phyloP scores from a whole-genome alignment of 2,329 filamentous ascomycete genomes.

The Colletotrichum kahawae region DNA sequence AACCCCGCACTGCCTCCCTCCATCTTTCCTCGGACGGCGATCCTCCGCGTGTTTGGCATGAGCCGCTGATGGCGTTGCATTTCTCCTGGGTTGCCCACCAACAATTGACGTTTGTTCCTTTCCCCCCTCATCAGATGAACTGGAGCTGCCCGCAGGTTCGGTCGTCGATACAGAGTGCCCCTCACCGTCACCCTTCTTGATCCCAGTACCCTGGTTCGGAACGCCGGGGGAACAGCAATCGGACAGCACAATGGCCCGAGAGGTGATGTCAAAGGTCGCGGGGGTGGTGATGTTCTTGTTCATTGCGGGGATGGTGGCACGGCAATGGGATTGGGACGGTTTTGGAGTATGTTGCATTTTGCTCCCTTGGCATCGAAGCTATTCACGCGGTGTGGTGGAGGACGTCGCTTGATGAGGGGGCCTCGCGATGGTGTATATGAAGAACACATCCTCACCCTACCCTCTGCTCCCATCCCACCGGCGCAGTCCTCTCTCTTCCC shows the following conservation, averaged over 20 bases:
- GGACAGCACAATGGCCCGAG: neutral
- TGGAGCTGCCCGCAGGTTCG: neutral
- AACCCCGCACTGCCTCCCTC: neutral
- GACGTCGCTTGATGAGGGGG: neutral
- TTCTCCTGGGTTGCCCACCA: neutral
- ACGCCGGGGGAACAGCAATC: neutral
- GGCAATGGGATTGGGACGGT: constrained; percentile 1
- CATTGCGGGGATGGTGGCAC: neutral
- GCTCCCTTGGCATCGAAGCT: neutral
- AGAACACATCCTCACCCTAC: neutral
- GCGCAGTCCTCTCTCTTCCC: neutral
- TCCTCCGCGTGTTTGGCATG: neutral
- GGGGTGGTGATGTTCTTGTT: neutral
- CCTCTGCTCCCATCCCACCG: neutral
- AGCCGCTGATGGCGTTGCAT: neutral
- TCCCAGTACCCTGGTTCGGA: neutral
- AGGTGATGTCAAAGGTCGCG: neutral
- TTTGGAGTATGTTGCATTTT: constrained; percentile 16
- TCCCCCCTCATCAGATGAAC: neutral
- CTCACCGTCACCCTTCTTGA: neutral
- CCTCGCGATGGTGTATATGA: neutral
- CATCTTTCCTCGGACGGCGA: constrained; percentile 12
- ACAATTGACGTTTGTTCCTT: constrained; percentile 2
- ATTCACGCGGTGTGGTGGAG: neutral
- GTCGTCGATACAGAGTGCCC: neutral